Conservation (phyloP, 2,329 filamentous ascomycete genomes). For the Fusarium begoniae region DNA sequence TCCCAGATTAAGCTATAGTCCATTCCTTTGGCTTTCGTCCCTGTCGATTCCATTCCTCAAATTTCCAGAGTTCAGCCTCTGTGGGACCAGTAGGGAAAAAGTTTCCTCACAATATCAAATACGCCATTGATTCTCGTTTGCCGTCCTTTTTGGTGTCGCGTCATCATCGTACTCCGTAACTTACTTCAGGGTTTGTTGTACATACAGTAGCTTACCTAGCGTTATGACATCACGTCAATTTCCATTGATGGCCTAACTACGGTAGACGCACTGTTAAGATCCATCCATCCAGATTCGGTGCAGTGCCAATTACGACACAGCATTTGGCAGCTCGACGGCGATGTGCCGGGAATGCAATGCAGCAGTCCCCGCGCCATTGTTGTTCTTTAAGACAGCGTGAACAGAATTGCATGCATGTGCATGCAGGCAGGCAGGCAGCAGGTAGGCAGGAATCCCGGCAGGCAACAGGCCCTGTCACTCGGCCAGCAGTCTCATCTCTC, state of each 20-base stretch:
- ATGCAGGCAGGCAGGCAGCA: not conserved
- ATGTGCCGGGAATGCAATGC: constrained; percentile 32
- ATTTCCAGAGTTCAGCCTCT: not conserved
- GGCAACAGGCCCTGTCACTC: not conserved
- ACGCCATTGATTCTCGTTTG: not conserved
- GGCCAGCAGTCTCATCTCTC: not conserved
- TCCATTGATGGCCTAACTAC: not conserved
- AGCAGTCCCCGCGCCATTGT: constrained; percentile 17
- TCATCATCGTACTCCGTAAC: not conserved
- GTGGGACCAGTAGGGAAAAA: constrained; percentile 1
- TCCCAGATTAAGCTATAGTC: constrained; percentile 16
- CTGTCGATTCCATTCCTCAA: constrained; percentile 32
- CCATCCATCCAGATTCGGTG: constrained; percentile 1
- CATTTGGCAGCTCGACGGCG: constrained; percentile 8
- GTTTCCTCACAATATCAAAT: not conserved
- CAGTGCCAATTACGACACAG: not conserved
- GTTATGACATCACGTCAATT: constrained; percentile 16
- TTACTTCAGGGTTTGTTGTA: constrained; percentile 1
- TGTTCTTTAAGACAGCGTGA: not conserved
- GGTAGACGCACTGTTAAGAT: constrained; percentile 1
- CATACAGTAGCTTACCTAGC: not conserved
- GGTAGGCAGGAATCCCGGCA: not conserved
- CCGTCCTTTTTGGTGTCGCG: not conserved
- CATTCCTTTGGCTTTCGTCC: constrained; percentile 9
- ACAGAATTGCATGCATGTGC: not conserved